These are phyloP conservation scores for Gastrodia elata DNA, from an alignment of 106 monocot genomes.

Conservation along the genomic window DNA sequence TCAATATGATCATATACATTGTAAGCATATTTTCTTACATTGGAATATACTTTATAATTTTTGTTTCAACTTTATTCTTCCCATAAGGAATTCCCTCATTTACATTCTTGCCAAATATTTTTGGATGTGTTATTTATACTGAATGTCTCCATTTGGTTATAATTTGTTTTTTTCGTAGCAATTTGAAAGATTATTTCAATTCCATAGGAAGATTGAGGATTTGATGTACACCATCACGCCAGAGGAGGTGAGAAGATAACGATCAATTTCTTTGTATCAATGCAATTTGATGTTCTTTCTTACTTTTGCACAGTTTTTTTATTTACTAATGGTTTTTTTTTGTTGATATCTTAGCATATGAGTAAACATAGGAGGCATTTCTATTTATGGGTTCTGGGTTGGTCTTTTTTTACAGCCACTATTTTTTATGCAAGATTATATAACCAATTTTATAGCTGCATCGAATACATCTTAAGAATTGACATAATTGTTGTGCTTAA, in stretches of 20 bases:
- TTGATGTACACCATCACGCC: conserved; percentile 73
- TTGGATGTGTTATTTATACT: neutral
- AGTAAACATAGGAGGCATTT: neutral
- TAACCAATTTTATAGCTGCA: too few relatives aligned
- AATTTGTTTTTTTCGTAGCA: conserved; percentile 44
- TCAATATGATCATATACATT: conserved; percentile 63
- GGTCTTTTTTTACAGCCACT: too few relatives aligned
- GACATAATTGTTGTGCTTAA: too few relatives aligned
- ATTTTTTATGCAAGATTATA: too few relatives aligned
- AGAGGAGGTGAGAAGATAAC: conserved; percentile 64
- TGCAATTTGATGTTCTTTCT: neutral
- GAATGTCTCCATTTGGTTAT: neutral
- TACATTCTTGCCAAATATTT: neutral
- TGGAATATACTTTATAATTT: neutral
- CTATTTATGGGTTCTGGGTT: too few relatives aligned
- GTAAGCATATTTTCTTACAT: conserved; percentile 36
- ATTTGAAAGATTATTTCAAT: conserved; percentile 93
- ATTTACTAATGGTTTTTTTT: neutral
- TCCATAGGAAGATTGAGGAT: conserved; percentile 78
- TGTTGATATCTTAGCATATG: neutral
- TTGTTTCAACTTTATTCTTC: neutral
- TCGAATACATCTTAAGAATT: too few relatives aligned
- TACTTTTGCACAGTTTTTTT: neutral
- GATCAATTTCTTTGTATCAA: neutral
- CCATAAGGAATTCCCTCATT: neutral